Base-by-base conservation (phyloP, 306 rosid species). In the Vicia sativa region DNA sequence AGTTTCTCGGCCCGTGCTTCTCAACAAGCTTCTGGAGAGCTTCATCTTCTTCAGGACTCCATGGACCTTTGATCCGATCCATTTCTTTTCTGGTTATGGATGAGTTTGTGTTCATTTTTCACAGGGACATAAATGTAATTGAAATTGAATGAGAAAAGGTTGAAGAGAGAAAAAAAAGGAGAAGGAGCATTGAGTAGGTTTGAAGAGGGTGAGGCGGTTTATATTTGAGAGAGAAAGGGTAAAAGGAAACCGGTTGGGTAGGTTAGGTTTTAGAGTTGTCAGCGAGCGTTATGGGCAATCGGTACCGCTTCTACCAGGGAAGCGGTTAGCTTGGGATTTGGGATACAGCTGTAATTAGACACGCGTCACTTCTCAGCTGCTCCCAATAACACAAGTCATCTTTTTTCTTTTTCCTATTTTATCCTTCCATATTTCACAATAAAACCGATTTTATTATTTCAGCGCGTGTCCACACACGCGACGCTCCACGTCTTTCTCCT, bases 1-100 rank as follows among this genome's bases (percentile, higher is more conserved):
- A 95, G 67, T 95, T 95, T 14, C 99, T 52, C 0, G 99, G 86
- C 0, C 99, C 97, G 69, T 88, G 97, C 55, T 88, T 95, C 81
- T 90, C 87, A 0, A 95, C 99, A 5, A 95, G 83, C 15, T 65
- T 80, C 58, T 85, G 92, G 0, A 95, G 82, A 0, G 97, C 86
- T 4, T 85, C 91, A 59, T 93, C 99, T n/a, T 93, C 99, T 55
- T 93, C 97, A 0, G 95, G 97, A 58, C 95, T 88, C 99, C 99
- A 93, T 3, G 97, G 97, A 4, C 99, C 99, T 54, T 88, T 90
- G 85, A 95, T 88, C 84, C 97, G 91, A 76, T 90, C 99, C 91
- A 90, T 88, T 7, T 88, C 90, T 34, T 65, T 85, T 11, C 84
- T 71, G 35, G 34, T 68, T 0, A 68, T 15, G 2, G 81, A 71